These are phyloP conservation scores for Zostera marina DNA, from an alignment of 116 monocot species.

Conservation along the genomic window DNA sequence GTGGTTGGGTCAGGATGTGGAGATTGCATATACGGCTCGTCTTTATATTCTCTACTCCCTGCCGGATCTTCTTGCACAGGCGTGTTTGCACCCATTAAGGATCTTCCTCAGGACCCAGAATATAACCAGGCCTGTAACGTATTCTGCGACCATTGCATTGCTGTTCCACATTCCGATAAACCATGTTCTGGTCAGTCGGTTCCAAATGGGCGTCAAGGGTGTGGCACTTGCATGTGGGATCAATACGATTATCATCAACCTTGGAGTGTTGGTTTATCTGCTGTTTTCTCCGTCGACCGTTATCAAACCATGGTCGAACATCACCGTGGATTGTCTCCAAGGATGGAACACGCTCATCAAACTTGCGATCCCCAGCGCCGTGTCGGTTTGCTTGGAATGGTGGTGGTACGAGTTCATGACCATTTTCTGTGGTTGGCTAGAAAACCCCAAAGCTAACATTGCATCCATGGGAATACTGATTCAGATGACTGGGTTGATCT, in stretches of 20 bases:
- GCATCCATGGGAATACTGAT: conserved; percentile 47
- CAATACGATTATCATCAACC: conserved; percentile 16
- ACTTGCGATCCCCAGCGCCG: conserved; percentile 16
- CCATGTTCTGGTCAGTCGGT: conserved; percentile 26
- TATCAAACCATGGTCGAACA: conserved; percentile 13
- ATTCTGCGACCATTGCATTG: conserved; percentile 13
- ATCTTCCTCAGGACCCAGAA: conserved; percentile 33
- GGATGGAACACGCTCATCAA: conserved; percentile 6
- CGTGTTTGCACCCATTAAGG: conserved; percentile 26
- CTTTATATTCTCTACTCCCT: conserved; percentile 31
- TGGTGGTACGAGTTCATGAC: conserved; percentile 79
- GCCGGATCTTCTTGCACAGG: conserved; percentile 30
- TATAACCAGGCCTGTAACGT: conserved; percentile 19
- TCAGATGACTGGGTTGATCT: conserved; percentile 43
- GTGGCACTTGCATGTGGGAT: conserved; percentile 20
- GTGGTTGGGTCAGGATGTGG: conserved; percentile 20
- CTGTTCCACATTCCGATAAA: conserved; percentile 37
- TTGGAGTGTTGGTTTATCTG: conserved; percentile 17
- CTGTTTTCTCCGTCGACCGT: conserved; percentile 11
- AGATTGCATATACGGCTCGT: conserved; percentile 15
- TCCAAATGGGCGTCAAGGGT: conserved; percentile 26
- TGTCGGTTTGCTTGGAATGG: conserved; percentile 54
- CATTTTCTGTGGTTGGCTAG: conserved; percentile 36
- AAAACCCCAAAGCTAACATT: conserved; percentile 28
- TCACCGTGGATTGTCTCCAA: background rate